Evolutionary conservation across 352 stramenopile species (phyloP).

Genomic region (Aphanomyces euteiches): DNA sequence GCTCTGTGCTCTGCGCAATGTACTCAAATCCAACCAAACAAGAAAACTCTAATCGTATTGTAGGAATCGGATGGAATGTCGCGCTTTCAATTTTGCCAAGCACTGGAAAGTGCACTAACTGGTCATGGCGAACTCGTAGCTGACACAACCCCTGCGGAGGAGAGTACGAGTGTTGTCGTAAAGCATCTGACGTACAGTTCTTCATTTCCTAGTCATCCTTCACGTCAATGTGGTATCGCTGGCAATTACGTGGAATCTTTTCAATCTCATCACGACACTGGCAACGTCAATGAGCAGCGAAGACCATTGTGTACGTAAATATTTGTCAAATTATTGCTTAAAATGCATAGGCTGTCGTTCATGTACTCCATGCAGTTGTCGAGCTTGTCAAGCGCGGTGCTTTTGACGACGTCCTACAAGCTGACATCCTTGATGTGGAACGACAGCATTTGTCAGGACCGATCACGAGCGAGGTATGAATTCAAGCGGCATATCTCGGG

Average conservation of each 20-base stretch:
- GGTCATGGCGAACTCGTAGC: conserved; percentile 59
- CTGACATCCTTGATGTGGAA: neutral
- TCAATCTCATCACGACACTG: conserved; percentile 58
- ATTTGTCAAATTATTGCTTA: neutral
- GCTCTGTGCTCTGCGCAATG: conserved; percentile 53
- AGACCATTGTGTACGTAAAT: conserved; percentile 45
- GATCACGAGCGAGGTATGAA: conserved; percentile 22
- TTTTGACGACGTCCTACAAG: conserved; percentile 41
- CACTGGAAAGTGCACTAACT: conserved; percentile 67
- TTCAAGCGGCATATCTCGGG: neutral
- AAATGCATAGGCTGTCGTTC: conserved; percentile 40
- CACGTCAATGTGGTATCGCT: conserved; percentile 49
- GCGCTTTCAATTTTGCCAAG: conserved; percentile 75
- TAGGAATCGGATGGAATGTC: conserved; percentile 42
- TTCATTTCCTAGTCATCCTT: conserved; percentile 40
- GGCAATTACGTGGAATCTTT: conserved; percentile 68
- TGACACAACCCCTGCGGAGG: conserved; percentile 37
- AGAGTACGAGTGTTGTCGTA: conserved; percentile 38
- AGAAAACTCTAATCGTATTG: no score
- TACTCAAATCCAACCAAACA: conserved; percentile 37
- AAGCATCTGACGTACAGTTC: neutral
- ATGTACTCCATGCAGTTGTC: conserved; percentile 55
- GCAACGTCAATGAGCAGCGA: conserved; percentile 80
- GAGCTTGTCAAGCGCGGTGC: conserved; percentile 51
- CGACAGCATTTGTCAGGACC: neutral